Evolutionary conservation across 306 rosid genomes (phyloP).

Genomic region (Crataegus laevigata): DNA sequence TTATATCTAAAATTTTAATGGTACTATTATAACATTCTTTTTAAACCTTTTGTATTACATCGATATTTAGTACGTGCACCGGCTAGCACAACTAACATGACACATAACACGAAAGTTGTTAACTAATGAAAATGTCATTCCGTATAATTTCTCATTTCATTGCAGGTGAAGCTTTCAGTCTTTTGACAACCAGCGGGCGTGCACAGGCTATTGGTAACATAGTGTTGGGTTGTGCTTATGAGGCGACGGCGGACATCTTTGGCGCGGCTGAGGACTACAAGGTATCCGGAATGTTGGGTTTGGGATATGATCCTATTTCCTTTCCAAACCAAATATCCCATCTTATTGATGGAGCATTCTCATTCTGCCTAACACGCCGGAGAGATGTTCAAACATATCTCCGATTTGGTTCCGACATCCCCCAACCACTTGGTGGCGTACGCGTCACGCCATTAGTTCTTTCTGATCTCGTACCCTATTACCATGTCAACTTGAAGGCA

Average conservation of each 20-base stretch:
- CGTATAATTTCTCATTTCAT: neutral
- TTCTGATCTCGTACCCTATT: neutral
- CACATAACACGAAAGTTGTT: neutral
- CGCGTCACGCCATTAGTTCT: neutral
- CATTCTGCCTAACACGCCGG: neutral
- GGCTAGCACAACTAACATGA: neutral
- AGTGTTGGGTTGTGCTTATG: neutral
- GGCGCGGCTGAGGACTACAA: neutral
- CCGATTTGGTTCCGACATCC: neutral
- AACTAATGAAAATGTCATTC: neutral
- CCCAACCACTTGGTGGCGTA: neutral
- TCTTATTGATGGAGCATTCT: neutral
- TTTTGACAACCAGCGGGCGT: neutral
- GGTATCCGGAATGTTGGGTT: neutral
- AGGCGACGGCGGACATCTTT: neutral
- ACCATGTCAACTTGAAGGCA: neutral
- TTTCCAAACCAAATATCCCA: neutral
- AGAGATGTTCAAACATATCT: neutral
- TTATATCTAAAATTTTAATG: too few species aligned
- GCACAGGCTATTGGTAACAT: neutral
- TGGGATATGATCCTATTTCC: neutral
- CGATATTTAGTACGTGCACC: neutral
- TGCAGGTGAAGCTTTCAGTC: neutral
- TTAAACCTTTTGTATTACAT: too few species aligned
- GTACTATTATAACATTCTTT: too few species aligned